A percentile compares a stretch with the other conserved stretches of the same genome.
Evolutionary conservation across 345 rosid genomes (phyloP).

Genomic region (Gossypium bickii): DNA sequence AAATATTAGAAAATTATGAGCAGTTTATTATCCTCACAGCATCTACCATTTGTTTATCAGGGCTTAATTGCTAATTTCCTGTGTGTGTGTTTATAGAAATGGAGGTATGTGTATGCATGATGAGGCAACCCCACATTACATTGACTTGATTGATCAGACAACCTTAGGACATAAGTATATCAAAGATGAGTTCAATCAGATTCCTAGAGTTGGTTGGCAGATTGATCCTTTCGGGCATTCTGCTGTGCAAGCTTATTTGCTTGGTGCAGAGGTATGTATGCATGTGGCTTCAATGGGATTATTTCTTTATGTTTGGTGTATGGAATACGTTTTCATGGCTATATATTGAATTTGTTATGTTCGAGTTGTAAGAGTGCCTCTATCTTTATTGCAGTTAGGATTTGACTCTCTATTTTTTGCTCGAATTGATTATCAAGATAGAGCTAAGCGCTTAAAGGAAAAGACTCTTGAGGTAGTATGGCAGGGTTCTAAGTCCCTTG

Average conservation of each 20-base stretch:
- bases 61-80: neutral
- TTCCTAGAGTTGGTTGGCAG: slow-evolving; percentile 99
- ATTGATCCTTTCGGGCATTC: slow-evolving; percentile 97
- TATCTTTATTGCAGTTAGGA: slow-evolving; percentile 58
- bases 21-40: neutral
- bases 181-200: slow-evolving; percentile 69
- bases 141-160: slow-evolving; percentile 94
- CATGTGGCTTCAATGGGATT: neutral
- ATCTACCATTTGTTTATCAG: neutral
- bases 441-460: slow-evolving; percentile 72
- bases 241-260: slow-evolving; percentile 88
- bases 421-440: slow-evolving; percentile 92
- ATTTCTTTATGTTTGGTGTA: neutral
- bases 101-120: slow-evolving; percentile 95
- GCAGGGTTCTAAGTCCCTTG: slow-evolving; percentile 86
- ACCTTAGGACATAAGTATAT: slow-evolving; percentile 81
- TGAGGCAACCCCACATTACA: slow-evolving; percentile 86
- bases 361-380: neutral
- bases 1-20: neutral
- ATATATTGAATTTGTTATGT: neutral
- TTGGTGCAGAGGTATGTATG: slow-evolving; percentile 80
- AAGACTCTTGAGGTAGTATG: slow-evolving; percentile 90
- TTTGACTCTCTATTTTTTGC: slow-evolving; percentile 92
- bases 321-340: neutral
- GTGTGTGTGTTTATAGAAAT: slow-evolving; percentile 33